Evolutionary conservation across 257 asterid species (phyloP), one percentile per base, ranked within the genome.

Genomic region (Primulina huaijiensis): DNA sequence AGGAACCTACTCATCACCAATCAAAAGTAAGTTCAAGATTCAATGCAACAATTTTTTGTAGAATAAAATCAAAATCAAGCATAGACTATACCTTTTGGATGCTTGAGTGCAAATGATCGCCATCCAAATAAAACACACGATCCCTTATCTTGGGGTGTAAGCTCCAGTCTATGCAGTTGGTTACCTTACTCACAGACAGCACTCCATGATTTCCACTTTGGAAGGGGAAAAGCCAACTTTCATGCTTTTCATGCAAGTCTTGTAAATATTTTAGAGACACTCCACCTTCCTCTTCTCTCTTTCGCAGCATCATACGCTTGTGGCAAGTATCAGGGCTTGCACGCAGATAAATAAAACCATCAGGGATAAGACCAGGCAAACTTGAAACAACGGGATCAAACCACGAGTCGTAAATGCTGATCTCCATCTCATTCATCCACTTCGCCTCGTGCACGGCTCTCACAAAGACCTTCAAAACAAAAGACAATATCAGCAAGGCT

Each of bases 401-500:
- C 97, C 99, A 94, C 0, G 99, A 91, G 79, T 94, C 97, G n/a
- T 94, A 94, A 33, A 94, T 91, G 78, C 92, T 89, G 75, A 91
- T 89, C 84, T 94, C 99, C 99, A 89, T 91, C 79, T 94, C 96
- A 29, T 84, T 94, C 99, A 94, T 94, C 97, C 96, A 94, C 76
- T 94, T 94, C 21, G 99, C 99, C 82, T 94, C 97, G 50, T 91
- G 99, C 63, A 94, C 97, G 72, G 97, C 97, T 82, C 99, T 85
- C 72, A 89, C 99, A 85, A 94, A 94, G 56, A 93, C 99, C 99
- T 90, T 81, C 21, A 50, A 50, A 16, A 50, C 57, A 17, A 20
- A 50, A 50, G 25, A 75, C 65, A 31, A 58, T 27, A 14, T 12
- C 8, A 50, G 50, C 50, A 38, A 8, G 5, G 1, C 6, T 27